Evolutionary conservation across 1,284 basidiomycete genomes (phyloP), one percentile per base, ranked within the genome.

Genomic region (Ganoderma sp.): DNA sequence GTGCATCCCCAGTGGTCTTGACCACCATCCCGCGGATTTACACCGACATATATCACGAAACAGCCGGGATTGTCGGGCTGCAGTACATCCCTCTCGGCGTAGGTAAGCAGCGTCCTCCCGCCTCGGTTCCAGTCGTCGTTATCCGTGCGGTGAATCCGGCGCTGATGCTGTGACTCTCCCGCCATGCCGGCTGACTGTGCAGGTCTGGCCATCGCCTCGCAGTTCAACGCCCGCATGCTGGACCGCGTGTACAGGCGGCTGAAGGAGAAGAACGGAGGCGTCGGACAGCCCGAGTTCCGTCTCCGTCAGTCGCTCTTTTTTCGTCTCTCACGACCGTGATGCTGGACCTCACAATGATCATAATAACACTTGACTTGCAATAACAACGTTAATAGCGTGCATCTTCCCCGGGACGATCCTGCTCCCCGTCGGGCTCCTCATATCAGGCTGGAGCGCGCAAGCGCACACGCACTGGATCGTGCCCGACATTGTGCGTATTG

Each of bases 21-120:
- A 90, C 90, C 0, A 90, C 86, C 0, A 87, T 94, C 14, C 86
- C 90, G 0, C 70, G 75, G 0, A 90, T 92, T 32, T 94, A 86
- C 72, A 76, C 80, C 37, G 77, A 80, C 3, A 75, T 83, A 0
- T 91, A 92, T 68, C 75, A 81, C 42, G 78, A 90, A 78, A 69
- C 75, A 2, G 73, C 82, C 25, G 84, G 87, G 43, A 88, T 91
- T 54, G 83, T 87, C 0, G 90, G 85, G 0, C 74, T 88, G 39
- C 82, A 88, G 71, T 93, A 91, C 70, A 84, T 92, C 65, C 83
- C 90, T 0, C 81, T 92, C 1, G 88, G 87, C 0, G 50, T 86
- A 0, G 87, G 77, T 75, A 52, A 52, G 75, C 32, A 32, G 32
- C 66, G 14, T 15, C 43, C 15, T 52, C 9, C 42, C 17, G 0